phyloP scores from a whole-genome alignment of 2,329 filamentous ascomycete genomes.

The Acrocalymma vagum region DNA sequence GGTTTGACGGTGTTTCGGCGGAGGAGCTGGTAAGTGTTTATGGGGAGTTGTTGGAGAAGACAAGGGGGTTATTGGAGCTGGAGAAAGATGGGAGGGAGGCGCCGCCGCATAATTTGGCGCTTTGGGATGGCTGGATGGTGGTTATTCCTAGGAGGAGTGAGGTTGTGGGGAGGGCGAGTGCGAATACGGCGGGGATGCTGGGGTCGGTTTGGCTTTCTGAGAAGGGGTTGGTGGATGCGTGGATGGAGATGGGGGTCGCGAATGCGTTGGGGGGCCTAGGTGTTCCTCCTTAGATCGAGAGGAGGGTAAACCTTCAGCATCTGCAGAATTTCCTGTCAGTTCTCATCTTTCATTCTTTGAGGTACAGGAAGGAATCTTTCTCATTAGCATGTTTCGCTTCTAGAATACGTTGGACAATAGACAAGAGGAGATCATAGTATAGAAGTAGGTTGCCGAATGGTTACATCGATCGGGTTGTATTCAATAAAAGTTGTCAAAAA shows the following conservation, averaged over 20 bases:
- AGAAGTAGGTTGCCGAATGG: too few relatives aligned
- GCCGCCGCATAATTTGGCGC: constrained; percentile 58
- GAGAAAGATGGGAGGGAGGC: constrained; percentile 19
- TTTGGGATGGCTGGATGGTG: constrained; percentile 56
- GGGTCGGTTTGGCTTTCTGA: constrained; percentile 53
- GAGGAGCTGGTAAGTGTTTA: constrained; percentile 27
- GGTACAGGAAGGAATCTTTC: too few relatives aligned
- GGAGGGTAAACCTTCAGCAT: too few relatives aligned
- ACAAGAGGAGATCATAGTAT: too few relatives aligned
- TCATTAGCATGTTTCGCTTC: too few relatives aligned
- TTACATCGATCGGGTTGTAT: too few relatives aligned
- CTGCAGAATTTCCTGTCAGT: too few relatives aligned
- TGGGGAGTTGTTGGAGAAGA: constrained; percentile 21
- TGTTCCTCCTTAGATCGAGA: constrained; percentile 26
- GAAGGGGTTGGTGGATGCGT: constrained; percentile 46
- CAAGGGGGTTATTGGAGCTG: constrained; percentile 15
- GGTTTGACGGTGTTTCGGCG: constrained; percentile 11
- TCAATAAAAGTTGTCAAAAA: too few relatives aligned
- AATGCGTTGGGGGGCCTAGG: constrained; percentile 50
- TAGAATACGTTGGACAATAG: too few relatives aligned
- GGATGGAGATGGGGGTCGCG: constrained; percentile 47
- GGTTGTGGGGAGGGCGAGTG: constrained; percentile 47
- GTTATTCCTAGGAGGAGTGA: constrained; percentile 55
- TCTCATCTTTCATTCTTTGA: too few relatives aligned
- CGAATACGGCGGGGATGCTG: constrained; percentile 59